A percentile compares a stretch with the other conserved stretches of the same genome.
Evolutionary conservation across 805 yeast species (phyloP).

Genomic region (Jamesozyma jinghongensis): DNA sequence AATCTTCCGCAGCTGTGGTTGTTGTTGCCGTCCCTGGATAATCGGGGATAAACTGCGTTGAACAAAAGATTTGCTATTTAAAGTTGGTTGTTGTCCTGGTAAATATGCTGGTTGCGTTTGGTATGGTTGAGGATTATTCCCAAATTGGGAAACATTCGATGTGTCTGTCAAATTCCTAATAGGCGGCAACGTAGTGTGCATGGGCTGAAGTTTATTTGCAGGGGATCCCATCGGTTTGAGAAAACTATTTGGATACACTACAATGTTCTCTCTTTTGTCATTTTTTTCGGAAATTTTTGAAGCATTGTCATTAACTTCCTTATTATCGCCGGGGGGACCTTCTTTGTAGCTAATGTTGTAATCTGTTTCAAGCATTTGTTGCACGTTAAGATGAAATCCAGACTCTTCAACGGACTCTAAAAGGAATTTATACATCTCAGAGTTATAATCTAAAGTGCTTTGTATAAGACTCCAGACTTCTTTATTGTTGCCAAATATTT

Average conservation of each 20-base stretch:
- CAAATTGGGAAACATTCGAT: too few relatives aligned
- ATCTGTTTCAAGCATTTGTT: slow-evolving; percentile 12
- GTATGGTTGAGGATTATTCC: too few relatives aligned
- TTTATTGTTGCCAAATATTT: slow-evolving; percentile 35
- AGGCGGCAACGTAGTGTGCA: neutral
- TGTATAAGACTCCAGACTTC: slow-evolving; percentile 10
- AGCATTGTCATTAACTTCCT: neutral
- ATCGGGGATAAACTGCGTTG: too few relatives aligned
- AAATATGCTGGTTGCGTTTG: too few relatives aligned
- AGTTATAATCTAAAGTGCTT: slow-evolving; percentile 19
- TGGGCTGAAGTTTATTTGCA: neutral
- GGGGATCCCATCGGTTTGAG: neutral
- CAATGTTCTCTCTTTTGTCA: neutral
- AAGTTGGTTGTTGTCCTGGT: too few relatives aligned
- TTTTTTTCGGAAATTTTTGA: neutral
- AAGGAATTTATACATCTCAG: slow-evolving; percentile 17
- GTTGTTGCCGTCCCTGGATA: too few relatives aligned
- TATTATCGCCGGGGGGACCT: too few relatives aligned
- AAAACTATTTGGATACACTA: neutral
- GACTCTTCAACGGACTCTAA: slow-evolving; percentile 17
- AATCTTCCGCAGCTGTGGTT: too few relatives aligned
- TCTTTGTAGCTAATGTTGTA: slow-evolving; percentile 1
- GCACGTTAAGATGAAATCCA: slow-evolving; percentile 20
- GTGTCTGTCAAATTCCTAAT: neutral
- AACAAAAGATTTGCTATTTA: too few relatives aligned